Conservation (phyloP, 2,329 filamentous ascomycete genomes). For the Paracoccidioides brasiliensis region DNA sequence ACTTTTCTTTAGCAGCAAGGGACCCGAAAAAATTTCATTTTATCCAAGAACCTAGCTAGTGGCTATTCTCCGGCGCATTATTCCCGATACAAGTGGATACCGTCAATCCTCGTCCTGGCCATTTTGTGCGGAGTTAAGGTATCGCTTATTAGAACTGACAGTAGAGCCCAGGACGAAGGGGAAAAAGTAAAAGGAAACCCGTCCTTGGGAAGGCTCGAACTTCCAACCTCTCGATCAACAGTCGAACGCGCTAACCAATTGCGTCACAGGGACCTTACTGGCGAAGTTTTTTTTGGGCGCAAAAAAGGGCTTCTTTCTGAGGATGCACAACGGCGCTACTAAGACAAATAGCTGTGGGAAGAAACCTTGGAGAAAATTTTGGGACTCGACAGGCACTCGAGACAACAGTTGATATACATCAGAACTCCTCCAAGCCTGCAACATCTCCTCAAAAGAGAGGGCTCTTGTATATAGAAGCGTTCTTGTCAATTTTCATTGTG, state of each 20-base stretch:
- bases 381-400: background rate
- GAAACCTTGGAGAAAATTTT: background rate
- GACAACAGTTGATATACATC: background rate
- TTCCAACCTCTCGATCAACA: constrained; percentile 23
- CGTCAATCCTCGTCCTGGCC: too few species aligned
- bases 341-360: background rate
- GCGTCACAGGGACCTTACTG: background rate
- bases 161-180: too few species aligned
- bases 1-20: too few species aligned
- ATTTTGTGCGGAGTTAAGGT: too few species aligned
- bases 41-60: too few species aligned
- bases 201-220: constrained; percentile 31
- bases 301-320: background rate
- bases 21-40: too few species aligned
- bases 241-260: constrained; percentile 9
- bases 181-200: background rate
- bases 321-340: background rate
- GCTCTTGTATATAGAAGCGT: background rate
- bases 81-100: too few species aligned
- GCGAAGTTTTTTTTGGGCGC: background rate
- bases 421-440: background rate
- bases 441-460: too few species aligned
- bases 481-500: too few species aligned
- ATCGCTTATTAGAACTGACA: too few species aligned
- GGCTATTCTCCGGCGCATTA: too few species aligned